Evolutionary conservation across 306 rosid species (phyloP), one percentile per base, ranked within the genome.

Genomic region (Luffa aegyptiaca): DNA sequence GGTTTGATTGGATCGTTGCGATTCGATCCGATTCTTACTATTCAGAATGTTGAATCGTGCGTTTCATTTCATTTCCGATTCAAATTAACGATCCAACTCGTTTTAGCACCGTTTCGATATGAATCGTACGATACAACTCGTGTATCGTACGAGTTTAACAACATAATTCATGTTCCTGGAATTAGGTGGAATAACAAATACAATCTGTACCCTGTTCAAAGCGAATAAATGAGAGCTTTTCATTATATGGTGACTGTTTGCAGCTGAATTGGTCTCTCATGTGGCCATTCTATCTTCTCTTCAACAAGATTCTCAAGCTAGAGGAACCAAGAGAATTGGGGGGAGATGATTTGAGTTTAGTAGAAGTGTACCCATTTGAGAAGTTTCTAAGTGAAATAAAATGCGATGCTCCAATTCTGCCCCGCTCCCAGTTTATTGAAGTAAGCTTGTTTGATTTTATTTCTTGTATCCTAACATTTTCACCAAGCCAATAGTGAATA

Each of bases 261-360:
- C 59, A 45, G 76, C 45, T 70, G 81, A 84, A 83, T 83, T 74
- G 82, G 78, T 82, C 82, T 77, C 81, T 87, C 82, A 95, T 95
- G 99, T 90, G 97, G 97, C 97, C 97, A 79, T 84, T 92, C 75
- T 90, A 75, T 79, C n/a, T 90, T 77, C 82, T 91, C 80, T 85
- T 89, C 84, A 93, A 85, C 85, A 95, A 95, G 84, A 84, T 81
- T 85, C 88, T 89, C 63, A 88, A 85, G 79, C 18, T 85, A 5
- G 89, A 87, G 75, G 93, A 86, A 68, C 91, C 82, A 77, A 81
- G 79, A 80, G 89, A 78, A 80, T 64, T 86, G 39, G 86, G 83
- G 49, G 84, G 78, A 37, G 86, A 87, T 65, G 48, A 80, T 80
- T 86, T 90, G 79, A 82, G 81, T 77, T 86, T 65, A 3, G 83